phyloP scores from a whole-genome alignment of 2,329 filamentous ascomycete species.

The Stemphylium beticola region DNA sequence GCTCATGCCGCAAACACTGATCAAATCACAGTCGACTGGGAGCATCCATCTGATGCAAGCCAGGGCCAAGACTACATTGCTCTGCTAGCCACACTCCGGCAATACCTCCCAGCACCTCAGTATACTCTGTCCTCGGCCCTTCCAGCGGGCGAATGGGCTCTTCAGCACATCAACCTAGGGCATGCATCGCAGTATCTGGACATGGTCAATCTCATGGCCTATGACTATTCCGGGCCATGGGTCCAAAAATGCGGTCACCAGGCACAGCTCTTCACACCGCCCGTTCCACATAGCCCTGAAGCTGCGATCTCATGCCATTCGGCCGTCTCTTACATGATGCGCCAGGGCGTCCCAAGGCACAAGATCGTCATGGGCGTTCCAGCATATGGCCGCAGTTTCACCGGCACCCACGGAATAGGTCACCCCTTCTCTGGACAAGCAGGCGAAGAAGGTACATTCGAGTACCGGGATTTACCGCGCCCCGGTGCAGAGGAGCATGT shows the following conservation, averaged over 20 bases:
- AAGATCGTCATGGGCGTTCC: constrained; percentile 80
- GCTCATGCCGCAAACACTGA: constrained; percentile 14
- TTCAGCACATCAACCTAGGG: constrained; percentile 72
- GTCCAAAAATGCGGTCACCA: constrained; percentile 72
- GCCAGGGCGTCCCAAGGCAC: constrained; percentile 69
- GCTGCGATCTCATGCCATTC: constrained; percentile 67
- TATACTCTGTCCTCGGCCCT: constrained; percentile 76
- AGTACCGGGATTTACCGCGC: constrained; percentile 73
- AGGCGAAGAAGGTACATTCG: constrained; percentile 73
- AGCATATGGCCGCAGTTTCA: constrained; percentile 76
- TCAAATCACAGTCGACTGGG: constrained; percentile 73
- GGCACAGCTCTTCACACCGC: constrained; percentile 72
- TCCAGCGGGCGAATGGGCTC: constrained; percentile 68
- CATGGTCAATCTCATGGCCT: constrained; percentile 79
- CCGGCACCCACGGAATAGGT: constrained; percentile 68
- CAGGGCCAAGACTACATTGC: constrained; percentile 74
- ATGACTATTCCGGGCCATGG: constrained; percentile 80
- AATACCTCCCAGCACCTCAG: constrained; percentile 69
- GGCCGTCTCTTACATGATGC: constrained; percentile 69
- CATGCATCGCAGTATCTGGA: constrained; percentile 71
- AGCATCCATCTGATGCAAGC: constrained; percentile 70
- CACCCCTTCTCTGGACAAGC: constrained; percentile 61
- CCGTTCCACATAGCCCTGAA: constrained; percentile 60
- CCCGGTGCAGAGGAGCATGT: constrained; percentile 68
- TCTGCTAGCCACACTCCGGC: constrained; percentile 70